Evolutionary conservation across 2,329 filamentous ascomycete genomes (phyloP).

Genomic region (Stylonectria norvegica): DNA sequence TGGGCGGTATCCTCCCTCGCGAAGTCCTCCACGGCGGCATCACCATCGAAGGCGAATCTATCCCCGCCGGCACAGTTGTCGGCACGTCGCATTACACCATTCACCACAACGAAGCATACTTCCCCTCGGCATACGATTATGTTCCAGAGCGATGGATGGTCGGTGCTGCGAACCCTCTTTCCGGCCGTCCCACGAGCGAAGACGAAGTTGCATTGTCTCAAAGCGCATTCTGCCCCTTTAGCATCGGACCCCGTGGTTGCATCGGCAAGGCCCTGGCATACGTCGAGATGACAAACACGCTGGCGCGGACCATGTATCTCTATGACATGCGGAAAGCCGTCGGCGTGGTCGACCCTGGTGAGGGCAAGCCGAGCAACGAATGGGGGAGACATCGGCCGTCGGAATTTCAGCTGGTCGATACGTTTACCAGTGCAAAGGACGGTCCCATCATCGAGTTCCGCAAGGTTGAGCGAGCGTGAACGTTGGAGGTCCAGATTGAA

Average conservation of each 20-base stretch:
- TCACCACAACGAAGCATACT: slow-evolving; percentile 64
- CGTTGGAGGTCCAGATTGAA: too few relatives aligned
- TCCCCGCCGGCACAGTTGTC: slow-evolving; percentile 60
- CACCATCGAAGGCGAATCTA: slow-evolving; percentile 48
- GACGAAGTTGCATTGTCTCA: slow-evolving; percentile 55
- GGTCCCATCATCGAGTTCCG: slow-evolving; percentile 66
- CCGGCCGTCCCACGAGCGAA: slow-evolving; percentile 41
- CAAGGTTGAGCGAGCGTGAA: slow-evolving; percentile 22
- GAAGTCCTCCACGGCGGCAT: slow-evolving; percentile 56
- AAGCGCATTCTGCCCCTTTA: slow-evolving; percentile 72
- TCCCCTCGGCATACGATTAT: slow-evolving; percentile 55
- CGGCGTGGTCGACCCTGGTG: slow-evolving; percentile 49
- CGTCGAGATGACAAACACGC: slow-evolving; percentile 60
- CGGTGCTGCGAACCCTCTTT: slow-evolving; percentile 39
- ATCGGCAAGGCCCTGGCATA: slow-evolving; percentile 70
- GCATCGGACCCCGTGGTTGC: slow-evolving; percentile 65
- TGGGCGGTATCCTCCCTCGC: slow-evolving; percentile 58
- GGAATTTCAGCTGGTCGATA: slow-evolving; percentile 70
- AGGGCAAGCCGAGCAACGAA: slow-evolving; percentile 47
- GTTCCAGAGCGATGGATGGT: slow-evolving; percentile 64
- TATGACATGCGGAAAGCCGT: slow-evolving; percentile 57
- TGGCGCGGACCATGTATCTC: slow-evolving; percentile 58
- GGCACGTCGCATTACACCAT: slow-evolving; percentile 66
- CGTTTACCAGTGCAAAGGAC: slow-evolving; percentile 70
- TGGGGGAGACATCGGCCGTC: slow-evolving; percentile 51